Percentiles rank a stretch among this genome's conserved stretches.
phyloP scores from a whole-genome alignment of 2,329 filamentous ascomycete genomes.

The Nakataea oryzae region DNA sequence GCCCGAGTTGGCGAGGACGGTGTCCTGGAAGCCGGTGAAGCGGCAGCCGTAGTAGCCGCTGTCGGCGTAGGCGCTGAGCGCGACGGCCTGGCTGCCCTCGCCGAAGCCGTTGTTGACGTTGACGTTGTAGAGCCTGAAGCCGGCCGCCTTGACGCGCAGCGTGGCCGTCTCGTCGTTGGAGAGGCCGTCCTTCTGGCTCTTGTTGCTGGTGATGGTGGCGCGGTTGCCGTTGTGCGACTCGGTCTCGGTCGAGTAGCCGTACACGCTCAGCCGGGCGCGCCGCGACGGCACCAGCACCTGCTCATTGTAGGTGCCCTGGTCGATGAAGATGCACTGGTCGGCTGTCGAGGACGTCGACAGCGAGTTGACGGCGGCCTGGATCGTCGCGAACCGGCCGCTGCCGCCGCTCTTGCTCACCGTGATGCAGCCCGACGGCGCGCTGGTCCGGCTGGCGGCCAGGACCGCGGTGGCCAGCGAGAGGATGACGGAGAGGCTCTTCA shows the following conservation, averaged over 20 bases:
- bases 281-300: conserved; percentile 43
- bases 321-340: conserved; percentile 52
- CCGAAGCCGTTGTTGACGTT: conserved; percentile 37
- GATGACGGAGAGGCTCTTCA: background rate
- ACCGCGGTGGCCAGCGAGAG: conserved; percentile 1
- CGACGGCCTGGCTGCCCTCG: conserved; percentile 34
- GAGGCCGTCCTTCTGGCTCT: conserved; percentile 33
- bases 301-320: conserved; percentile 48
- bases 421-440: conserved; percentile 1
- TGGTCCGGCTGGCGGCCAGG: conserved; percentile 2
- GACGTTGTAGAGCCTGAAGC: conserved; percentile 53
- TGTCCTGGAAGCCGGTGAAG: conserved; percentile 39
- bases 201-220: conserved; percentile 38
- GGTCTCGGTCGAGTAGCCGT: conserved; percentile 45
- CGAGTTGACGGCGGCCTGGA: conserved; percentile 47
- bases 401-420: background rate
- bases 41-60: conserved; percentile 35
- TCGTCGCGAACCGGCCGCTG: conserved; percentile 2
- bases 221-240: conserved; percentile 42
- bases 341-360: conserved; percentile 38
- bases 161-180: conserved; percentile 41
- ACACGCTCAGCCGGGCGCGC: conserved; percentile 34
- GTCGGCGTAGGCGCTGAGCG: conserved; percentile 30
- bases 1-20: conserved; percentile 32
- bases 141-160: conserved; percentile 30